Base-by-base conservation (phyloP, 1,284 basidiomycete species). In the Abortiporus biennis region DNA sequence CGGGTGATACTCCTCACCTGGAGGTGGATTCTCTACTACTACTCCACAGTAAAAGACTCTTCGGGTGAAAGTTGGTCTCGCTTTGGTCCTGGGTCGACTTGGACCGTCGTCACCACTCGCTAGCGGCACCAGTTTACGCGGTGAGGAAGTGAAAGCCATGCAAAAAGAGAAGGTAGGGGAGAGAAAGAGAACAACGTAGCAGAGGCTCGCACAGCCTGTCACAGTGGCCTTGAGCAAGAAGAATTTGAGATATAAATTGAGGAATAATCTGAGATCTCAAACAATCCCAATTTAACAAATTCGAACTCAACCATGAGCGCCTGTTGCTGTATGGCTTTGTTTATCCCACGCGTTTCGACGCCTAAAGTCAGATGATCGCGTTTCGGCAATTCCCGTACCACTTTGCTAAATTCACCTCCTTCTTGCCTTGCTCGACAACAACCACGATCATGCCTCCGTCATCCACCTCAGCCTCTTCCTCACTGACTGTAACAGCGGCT, bases 31-130 rank as follows among this genome's bases (percentile, higher is more conserved):
- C 61, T 90, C 86, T 21, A 90, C 82, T 16, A 90, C 85, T 24
- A 90, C 84, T 27, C 81, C 82, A 52, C 83, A 87, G 60, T 81
- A 86, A 62, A 89, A 90, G 22, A 79, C 80, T 56, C 86, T 81
- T 57, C 72, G 81, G 2, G 80, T 89, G 47, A 72, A 50, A 31
- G 59, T 57, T n/a, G 68, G 60, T 17, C 63, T 47, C 3, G 46
- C 43, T 19, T 55, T 57, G 6, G 57, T 45, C 29, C 50, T 55
- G 2, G 49, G 47, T 27, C 57, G 63, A 31, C 68, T 63, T 38
- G 69, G 64, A 30, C 64, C 58, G 49, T 79, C 77, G 46, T 85
- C 77, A 32, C 80, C 83, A 50, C 66, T 71, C 21, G 80, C 72
- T 27, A 88, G 69, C 23, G 85, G 83, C 4, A 87, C 67, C 6